Evolutionary conservation across 2,329 filamentous ascomycete genomes (phyloP).

Genomic region (Hortaea sp.): DNA sequence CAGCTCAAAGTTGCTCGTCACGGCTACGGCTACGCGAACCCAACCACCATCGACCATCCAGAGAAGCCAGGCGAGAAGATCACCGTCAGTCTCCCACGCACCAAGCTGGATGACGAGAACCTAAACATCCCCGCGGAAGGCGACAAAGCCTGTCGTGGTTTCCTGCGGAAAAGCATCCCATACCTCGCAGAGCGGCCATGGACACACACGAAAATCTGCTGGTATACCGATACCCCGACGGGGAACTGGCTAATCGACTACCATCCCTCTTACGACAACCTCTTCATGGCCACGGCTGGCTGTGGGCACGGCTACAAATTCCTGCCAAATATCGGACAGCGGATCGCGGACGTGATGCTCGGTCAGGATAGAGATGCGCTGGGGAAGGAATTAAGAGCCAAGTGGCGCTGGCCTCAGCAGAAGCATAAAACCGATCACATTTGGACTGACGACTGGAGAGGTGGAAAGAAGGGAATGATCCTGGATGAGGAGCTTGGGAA

Average conservation of each 20-base stretch:
- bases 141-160: slow-evolving; percentile 50
- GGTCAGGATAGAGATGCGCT: slow-evolving; percentile 27
- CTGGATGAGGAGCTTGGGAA: slow-evolving; percentile 27
- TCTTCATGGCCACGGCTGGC: slow-evolving; percentile 53
- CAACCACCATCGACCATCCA: slow-evolving; percentile 36
- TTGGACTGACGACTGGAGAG: slow-evolving; percentile 30
- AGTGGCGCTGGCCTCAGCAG: slow-evolving; percentile 47
- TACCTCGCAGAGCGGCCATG: slow-evolving; percentile 32
- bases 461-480: slow-evolving; percentile 26
- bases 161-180: slow-evolving; percentile 45
- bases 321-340: slow-evolving; percentile 47
- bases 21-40: slow-evolving; percentile 40
- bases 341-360: slow-evolving; percentile 43
- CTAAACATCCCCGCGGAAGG: slow-evolving; percentile 49
- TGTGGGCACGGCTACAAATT: slow-evolving; percentile 56
- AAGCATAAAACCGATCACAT: slow-evolving; percentile 24
- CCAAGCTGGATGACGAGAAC: slow-evolving; percentile 33
- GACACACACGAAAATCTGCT: slow-evolving; percentile 41
- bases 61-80: slow-evolving; percentile 30
- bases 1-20: slow-evolving; percentile 42
- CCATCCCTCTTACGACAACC: slow-evolving; percentile 39
- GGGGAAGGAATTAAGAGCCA: slow-evolving; percentile 44
- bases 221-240: slow-evolving; percentile 47
- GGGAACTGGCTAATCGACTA: slow-evolving; percentile 47
- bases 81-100: slow-evolving; percentile 40